Evolutionary conservation across 1,139 yeast species (phyloP).

Genomic region (Starmera stellimalicola): DNA sequence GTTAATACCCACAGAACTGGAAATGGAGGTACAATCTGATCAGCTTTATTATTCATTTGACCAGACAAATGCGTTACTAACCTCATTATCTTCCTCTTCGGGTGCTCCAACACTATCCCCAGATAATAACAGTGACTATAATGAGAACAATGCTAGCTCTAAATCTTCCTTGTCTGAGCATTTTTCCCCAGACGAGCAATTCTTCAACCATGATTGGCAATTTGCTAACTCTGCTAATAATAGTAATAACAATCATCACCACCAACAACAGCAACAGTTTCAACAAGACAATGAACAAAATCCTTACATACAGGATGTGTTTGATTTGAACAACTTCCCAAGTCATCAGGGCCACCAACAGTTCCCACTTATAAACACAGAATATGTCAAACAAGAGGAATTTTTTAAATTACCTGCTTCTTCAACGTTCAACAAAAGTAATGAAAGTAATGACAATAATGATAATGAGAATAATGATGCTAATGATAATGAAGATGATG

Average conservation of each 20-base stretch:
- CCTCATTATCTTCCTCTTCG: constrained; percentile 14
- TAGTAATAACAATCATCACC: too few relatives aligned
- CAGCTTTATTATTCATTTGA: constrained; percentile 14
- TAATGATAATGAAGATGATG: too few relatives aligned
- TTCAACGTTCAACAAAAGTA: too few relatives aligned
- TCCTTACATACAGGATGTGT: neutral
- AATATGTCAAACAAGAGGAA: too few relatives aligned
- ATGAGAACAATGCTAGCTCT: constrained; percentile 1
- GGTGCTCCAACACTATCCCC: constrained; percentile 16
- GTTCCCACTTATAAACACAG: too few relatives aligned
- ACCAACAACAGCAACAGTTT: too few relatives aligned
- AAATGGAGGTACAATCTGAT: constrained; percentile 1
- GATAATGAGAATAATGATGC: too few relatives aligned
- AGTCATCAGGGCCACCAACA: neutral
- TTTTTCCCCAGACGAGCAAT: constrained; percentile 13
- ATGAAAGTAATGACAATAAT: too few relatives aligned
- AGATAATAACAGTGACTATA: constrained; percentile 9
- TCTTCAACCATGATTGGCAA: constrained; percentile 9
- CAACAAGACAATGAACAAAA: too few relatives aligned
- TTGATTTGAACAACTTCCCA: neutral
- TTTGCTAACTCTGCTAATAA: too few relatives aligned
- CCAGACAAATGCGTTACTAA: constrained; percentile 18
- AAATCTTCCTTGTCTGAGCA: constrained; percentile 14
- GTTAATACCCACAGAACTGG: neutral
- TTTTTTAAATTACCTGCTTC: too few relatives aligned